Percentiles rank a stretch among this genome's conserved stretches.
phyloP scores from a whole-genome alignment of 805 yeast species.

The Sporopachydermia quercuum region DNA sequence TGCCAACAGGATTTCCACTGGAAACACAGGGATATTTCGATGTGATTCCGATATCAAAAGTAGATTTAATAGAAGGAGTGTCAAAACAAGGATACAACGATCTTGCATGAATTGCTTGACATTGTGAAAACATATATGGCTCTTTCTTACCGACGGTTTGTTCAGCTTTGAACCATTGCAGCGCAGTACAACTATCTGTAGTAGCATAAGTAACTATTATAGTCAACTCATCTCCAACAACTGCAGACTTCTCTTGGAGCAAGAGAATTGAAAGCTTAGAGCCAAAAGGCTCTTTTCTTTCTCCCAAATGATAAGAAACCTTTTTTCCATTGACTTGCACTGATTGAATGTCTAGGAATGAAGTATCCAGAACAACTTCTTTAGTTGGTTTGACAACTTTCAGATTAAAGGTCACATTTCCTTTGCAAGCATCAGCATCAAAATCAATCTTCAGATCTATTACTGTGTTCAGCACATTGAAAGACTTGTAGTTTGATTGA shows the following conservation, averaged over 20 bases:
- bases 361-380: constrained; percentile 50
- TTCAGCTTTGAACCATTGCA: constrained; percentile 68
- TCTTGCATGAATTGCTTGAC: constrained; percentile 86
- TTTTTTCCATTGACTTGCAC: constrained; percentile 29
- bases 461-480: constrained; percentile 35
- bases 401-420: constrained; percentile 38
- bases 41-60: constrained; percentile 39
- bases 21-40: constrained; percentile 61
- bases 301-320: constrained; percentile 16
- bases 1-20: constrained; percentile 41
- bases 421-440: constrained; percentile 33
- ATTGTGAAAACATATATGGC: constrained; percentile 73
- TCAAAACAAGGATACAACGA: constrained; percentile 82
- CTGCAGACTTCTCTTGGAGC: constrained; percentile 8
- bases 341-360: constrained; percentile 34
- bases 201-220: constrained; percentile 42
- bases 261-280: constrained; percentile 25
- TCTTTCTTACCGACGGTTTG: constrained; percentile 58
- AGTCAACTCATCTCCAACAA: constrained; percentile 3
- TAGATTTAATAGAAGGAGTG: constrained; percentile 71
- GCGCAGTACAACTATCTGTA: constrained; percentile 63
- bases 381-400: constrained; percentile 15
- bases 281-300: constrained; percentile 27
- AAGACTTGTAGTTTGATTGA: constrained; percentile 49
- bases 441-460: constrained; percentile 44